Percentiles rank a stretch among this genome's conserved stretches.
phyloP scores from a whole-genome alignment of 192 early-diverging fungal species.

The Neocallimastix lanati region DNA sequence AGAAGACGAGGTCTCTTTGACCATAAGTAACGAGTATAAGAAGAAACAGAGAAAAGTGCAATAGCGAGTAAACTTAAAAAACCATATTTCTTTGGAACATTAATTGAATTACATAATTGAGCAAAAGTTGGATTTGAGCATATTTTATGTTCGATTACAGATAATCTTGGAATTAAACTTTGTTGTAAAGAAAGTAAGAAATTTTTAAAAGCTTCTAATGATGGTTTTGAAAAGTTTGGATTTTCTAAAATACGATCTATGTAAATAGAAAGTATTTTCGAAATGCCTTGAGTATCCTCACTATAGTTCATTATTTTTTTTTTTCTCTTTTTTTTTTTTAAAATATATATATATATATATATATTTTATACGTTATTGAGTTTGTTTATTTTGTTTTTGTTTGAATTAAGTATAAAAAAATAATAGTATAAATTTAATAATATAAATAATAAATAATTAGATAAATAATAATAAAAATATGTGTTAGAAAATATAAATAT shows the following conservation, averaged over 20 bases:
- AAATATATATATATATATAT: too few species aligned
- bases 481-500: too few species aligned
- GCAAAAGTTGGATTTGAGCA: background rate
- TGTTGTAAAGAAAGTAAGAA: background rate
- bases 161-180: background rate
- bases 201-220: background rate
- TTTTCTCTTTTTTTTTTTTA: background rate
- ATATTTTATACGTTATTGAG: too few species aligned
- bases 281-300: background rate
- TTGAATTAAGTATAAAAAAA: too few species aligned
- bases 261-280: background rate
- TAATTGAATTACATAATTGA: background rate
- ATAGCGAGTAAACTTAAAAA: background rate
- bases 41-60: background rate
- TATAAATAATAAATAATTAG: too few species aligned
- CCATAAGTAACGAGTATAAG: background rate
- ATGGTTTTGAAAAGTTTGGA: background rate
- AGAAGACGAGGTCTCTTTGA: background rate
- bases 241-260: background rate
- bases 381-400: too few species aligned
- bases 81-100: background rate
- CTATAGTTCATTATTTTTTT: background rate
- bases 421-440: too few species aligned
- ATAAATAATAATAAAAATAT: too few species aligned
- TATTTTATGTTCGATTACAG: background rate